Conservation (phyloP, 345 rosid genomes). For the Gynandropsis gynandra region DNA sequence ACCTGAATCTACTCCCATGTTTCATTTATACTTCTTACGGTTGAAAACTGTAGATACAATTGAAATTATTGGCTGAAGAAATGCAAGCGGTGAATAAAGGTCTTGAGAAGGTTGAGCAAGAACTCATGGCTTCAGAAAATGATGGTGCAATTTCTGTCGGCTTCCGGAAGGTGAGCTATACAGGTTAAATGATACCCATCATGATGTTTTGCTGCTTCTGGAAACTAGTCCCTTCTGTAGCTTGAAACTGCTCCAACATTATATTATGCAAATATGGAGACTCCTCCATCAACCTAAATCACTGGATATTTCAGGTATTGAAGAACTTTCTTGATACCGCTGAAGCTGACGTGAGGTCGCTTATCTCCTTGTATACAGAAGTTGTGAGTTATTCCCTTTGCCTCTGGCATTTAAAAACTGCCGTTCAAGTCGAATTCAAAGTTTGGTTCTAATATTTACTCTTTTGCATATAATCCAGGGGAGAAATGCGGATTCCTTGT, state of each 20-base stretch:
- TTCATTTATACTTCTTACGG: constrained; percentile 6
- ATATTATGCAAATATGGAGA: too few relatives aligned
- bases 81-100: constrained; percentile 98
- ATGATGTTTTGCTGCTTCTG: too few relatives aligned
- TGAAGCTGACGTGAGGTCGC: constrained; percentile 80
- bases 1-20: background rate
- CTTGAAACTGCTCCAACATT: too few relatives aligned
- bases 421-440: background rate
- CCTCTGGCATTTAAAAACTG: background rate
- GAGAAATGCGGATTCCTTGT: constrained; percentile 86
- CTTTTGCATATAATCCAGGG: too few relatives aligned
- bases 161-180: constrained; percentile 69
- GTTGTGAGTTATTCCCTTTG: constrained; percentile 71
- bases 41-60: constrained; percentile 56
- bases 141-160: constrained; percentile 81
- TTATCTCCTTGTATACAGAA: constrained; percentile 70
- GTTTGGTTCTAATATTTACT: too few relatives aligned
- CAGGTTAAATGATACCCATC: too few relatives aligned
- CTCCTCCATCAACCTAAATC: too few relatives aligned
- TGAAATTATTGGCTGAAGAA: constrained; percentile 94
- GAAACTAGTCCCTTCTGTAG: too few relatives aligned
- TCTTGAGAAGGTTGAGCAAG: constrained; percentile 89
- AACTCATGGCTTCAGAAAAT: constrained; percentile 73
- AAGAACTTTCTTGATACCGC: constrained; percentile 81
- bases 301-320: constrained; percentile 44